Percentiles rank a stretch among this genome's conserved stretches.
These are phyloP conservation scores for Lodderomyces parapsilosis DNA, from an alignment of 1,139 yeast species.

Conservation along the genomic window DNA sequence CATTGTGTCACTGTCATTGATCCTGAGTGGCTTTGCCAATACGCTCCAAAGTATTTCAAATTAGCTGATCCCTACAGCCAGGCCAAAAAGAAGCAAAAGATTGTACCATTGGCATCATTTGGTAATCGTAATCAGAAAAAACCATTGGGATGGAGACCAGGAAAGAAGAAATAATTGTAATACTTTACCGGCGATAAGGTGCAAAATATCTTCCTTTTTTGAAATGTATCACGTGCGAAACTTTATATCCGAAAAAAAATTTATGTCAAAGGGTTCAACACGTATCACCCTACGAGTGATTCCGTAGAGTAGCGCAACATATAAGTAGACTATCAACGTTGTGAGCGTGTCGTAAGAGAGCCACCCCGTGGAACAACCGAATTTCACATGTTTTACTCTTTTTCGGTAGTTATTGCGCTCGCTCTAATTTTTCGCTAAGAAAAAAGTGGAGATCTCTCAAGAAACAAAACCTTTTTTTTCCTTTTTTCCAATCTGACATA, in stretches of 20 bases:
- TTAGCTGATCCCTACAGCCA: conserved; percentile 47
- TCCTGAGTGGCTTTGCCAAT: conserved; percentile 80
- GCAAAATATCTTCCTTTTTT: neutral
- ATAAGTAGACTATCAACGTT: too few relatives aligned
- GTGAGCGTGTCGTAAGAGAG: too few relatives aligned
- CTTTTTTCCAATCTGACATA: neutral
- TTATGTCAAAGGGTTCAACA: too few relatives aligned
- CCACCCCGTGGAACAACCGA: too few relatives aligned
- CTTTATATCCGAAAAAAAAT: neutral
- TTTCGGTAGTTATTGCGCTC: neutral
- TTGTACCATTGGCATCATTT: conserved; percentile 59
- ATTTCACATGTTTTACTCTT: too few relatives aligned
- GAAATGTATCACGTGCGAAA: neutral
- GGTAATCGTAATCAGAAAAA: conserved; percentile 1
- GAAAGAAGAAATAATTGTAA: neutral
- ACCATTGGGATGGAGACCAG: neutral
- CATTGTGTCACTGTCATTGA: conserved; percentile 80
- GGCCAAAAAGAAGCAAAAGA: conserved; percentile 44
- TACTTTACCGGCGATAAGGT: neutral
- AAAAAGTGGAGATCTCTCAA: neutral
- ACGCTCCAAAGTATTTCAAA: conserved; percentile 86
- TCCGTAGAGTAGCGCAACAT: too few relatives aligned
- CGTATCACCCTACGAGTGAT: too few relatives aligned
- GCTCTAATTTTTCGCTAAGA: neutral
- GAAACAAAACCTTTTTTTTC: neutral